Percentiles rank a stretch among this genome's conserved stretches.
Conservation (phyloP, 768 basidiomycete species). For the Naganishia vishniacii region DNA sequence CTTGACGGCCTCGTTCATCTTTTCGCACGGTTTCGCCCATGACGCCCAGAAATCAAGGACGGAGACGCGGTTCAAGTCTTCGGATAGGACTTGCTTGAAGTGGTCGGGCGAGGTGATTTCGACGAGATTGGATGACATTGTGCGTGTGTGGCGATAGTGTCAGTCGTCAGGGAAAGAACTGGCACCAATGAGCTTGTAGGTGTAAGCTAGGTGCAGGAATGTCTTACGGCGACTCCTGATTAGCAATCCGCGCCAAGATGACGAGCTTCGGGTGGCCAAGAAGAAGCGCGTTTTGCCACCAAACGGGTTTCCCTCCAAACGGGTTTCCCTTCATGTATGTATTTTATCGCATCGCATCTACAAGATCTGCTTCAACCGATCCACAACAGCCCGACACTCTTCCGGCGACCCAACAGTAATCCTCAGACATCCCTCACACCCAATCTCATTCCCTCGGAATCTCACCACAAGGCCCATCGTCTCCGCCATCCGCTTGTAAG, state of each 20-base stretch:
- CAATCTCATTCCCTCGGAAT: slow-evolving; percentile 76
- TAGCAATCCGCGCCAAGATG: too few species aligned
- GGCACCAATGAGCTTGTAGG: too few species aligned
- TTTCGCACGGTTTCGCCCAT: slow-evolving; percentile 85
- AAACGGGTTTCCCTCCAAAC: not conserved
- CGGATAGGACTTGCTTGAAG: slow-evolving; percentile 67
- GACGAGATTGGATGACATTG: slow-evolving; percentile 50
- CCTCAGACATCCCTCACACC: slow-evolving; percentile 79
- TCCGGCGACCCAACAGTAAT: slow-evolving; percentile 80
- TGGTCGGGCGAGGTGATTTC: slow-evolving; percentile 61
- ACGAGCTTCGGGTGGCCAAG: too few species aligned
- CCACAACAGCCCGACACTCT: slow-evolving; percentile 64
- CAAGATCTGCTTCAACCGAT: slow-evolving; percentile 51
- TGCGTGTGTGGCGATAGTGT: not conserved
- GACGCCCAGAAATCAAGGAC: slow-evolving; percentile 89
- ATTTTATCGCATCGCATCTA: not conserved
- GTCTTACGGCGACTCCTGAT: too few species aligned
- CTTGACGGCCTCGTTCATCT: slow-evolving; percentile 73
- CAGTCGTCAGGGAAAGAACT: too few species aligned
- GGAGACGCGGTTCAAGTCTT: slow-evolving; percentile 73
- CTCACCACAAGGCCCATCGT: slow-evolving; percentile 80
- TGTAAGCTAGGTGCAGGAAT: too few species aligned
- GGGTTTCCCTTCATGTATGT: not conserved
- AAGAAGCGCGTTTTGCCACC: not conserved
- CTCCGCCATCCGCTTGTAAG: slow-evolving; percentile 82